Base-by-base conservation (phyloP, 2,329 filamentous ascomycete genomes). In the Cercospora canescens region DNA sequence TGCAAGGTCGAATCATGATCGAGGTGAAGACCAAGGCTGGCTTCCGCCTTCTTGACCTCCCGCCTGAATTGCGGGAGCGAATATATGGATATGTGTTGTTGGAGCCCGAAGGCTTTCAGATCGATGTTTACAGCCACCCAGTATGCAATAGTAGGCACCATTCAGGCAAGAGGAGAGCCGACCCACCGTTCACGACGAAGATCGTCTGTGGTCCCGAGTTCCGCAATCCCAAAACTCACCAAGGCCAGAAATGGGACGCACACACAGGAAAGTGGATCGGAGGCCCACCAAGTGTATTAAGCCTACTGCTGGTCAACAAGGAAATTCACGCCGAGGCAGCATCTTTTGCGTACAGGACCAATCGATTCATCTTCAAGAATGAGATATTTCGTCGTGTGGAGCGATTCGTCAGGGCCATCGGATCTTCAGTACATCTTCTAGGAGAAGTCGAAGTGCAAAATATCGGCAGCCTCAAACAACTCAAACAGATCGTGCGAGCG, bases 41-140 rank as follows among this genome's bases (percentile, higher is more conserved):
- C 45, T 71, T 70, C 28, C 62, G 54, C 41, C 66, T 74, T 60
- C 35, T 72, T 26, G 67, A 71, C 16, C 55, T 72, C 0, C 70
- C 70, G 6, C 24, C 68, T 1, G 72, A 74, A 63, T 54, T 73
- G 1, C 65, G 69, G 3, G 35, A 50, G 14, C 41, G 64, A 3
- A 69, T 72, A 50, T 72, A 66, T 54, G 59, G 58, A 30, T 67
- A 65, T 28, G 32, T 69, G 11, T 61, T 72, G 16, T 50, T 48
- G 2, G 60, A 69, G 37, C 21, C 32, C 0, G 14, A 35, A 37
- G 63, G 63, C 1, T 60, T 67, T 26, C 12, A 35, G 12, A 45
- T 66, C 24, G n/a, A 30, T 3, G n/a, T 24, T 26, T 34, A 58
- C 45, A 54, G 57, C 21, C 30, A 32, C 9, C 30, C 30, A 32